These are phyloP conservation scores for Aeminium ludgeri DNA, from an alignment of 495 filamentous ascomycete genomes.

Conservation along the genomic window DNA sequence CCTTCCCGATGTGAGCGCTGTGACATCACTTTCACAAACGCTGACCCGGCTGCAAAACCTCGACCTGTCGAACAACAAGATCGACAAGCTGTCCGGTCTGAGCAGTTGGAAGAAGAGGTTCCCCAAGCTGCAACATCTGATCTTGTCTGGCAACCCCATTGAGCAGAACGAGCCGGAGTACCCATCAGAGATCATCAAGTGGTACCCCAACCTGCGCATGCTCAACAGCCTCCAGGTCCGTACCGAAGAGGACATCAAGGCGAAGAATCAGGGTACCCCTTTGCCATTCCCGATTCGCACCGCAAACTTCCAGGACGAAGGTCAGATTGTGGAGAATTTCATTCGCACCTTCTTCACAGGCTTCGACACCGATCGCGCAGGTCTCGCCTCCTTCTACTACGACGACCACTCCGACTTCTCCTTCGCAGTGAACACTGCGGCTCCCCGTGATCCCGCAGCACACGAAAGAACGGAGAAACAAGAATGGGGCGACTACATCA, in stretches of 20 bases:
- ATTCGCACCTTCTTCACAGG: conserved; percentile 54
- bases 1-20: conserved; percentile 47
- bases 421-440: conserved; percentile 48
- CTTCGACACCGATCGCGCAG: conserved; percentile 56
- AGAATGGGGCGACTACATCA: conserved; percentile 60
- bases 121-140: conserved; percentile 54
- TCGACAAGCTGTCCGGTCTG: conserved; percentile 41
- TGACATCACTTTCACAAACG: conserved; percentile 53
- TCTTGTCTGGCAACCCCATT: conserved; percentile 61
- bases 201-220: conserved; percentile 61
- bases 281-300: conserved; percentile 50
- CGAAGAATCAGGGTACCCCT: conserved; percentile 24
- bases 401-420: conserved; percentile 67
- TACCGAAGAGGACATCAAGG: conserved; percentile 46
- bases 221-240: conserved; percentile 57
- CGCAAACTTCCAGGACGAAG: conserved; percentile 59
- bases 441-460: conserved; percentile 32
- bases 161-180: conserved; percentile 42
- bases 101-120: conserved; percentile 63
- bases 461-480: conserved; percentile 20
- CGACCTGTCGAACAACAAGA: conserved; percentile 65
- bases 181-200: conserved; percentile 52
- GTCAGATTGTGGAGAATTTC: conserved; percentile 56
- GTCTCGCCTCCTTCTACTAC: conserved; percentile 51
- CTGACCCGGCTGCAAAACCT: conserved; percentile 73